Evolutionary conservation across 768 basidiomycete genomes (phyloP).

Genomic region (Suillus brevipes): DNA sequence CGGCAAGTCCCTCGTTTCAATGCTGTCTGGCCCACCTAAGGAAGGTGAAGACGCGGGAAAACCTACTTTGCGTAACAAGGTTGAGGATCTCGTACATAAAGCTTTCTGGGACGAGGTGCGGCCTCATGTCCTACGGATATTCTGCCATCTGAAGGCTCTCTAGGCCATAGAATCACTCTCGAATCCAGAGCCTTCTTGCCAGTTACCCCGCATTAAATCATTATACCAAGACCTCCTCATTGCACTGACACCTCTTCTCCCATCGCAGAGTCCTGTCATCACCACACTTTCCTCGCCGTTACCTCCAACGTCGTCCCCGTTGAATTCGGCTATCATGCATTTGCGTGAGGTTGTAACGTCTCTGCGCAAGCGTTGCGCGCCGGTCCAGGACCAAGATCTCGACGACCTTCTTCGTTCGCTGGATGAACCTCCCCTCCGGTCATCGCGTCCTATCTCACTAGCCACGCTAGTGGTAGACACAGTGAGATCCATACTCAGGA

Average conservation of each 20-base stretch:
- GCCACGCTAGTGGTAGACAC: constrained; percentile 51
- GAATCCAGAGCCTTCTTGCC: constrained; percentile 55
- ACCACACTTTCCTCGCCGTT: constrained; percentile 55
- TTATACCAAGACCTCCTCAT: constrained; percentile 56
- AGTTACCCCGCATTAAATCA: constrained; percentile 57
- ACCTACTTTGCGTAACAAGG: constrained; percentile 47
- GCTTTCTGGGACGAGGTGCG: constrained; percentile 79
- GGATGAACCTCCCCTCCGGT: constrained; percentile 30
- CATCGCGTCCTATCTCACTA: constrained; percentile 32
- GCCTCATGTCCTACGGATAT: constrained; percentile 11
- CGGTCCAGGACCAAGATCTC: constrained; percentile 57
- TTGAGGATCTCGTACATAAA: constrained; percentile 49
- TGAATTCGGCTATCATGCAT: constrained; percentile 54
- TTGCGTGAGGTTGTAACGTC: constrained; percentile 53
- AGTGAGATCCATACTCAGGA: constrained; percentile 46
- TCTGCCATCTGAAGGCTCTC: constrained; percentile 21
- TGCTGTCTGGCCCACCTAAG: constrained; percentile 42
- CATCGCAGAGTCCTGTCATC: constrained; percentile 51
- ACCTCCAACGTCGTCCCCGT: constrained; percentile 67
- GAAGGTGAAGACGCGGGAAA: constrained; percentile 18
- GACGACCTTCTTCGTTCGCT: constrained; percentile 43
- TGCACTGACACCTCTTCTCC: constrained; percentile 57
- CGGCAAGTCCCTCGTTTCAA: constrained; percentile 70
- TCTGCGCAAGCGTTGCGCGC: constrained; percentile 65
- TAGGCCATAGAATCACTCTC: constrained; percentile 61